phyloP scores from a whole-genome alignment of 2,329 filamentous ascomycete genomes.

The Orbilia ellipsospora region DNA sequence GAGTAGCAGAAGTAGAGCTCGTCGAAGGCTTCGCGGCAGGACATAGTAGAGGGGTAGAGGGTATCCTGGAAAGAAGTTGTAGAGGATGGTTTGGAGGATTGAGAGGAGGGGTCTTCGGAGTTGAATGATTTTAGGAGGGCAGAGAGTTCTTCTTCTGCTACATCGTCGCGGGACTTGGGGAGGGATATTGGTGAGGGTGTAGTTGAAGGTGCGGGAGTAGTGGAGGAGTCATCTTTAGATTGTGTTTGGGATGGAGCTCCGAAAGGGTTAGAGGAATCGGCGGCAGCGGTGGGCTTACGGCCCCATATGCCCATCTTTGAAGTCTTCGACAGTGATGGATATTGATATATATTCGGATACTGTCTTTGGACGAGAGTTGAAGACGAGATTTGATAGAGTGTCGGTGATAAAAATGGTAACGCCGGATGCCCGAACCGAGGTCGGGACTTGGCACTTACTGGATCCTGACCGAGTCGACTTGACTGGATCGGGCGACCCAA shows the following conservation, averaged over 20 bases:
- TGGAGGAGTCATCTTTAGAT: conserved; percentile 12
- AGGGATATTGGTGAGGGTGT: neutral
- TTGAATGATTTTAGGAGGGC: conserved; percentile 56
- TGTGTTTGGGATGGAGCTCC: conserved; percentile 22
- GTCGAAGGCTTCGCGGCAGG: conserved; percentile 90
- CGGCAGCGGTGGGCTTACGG: conserved; percentile 43
- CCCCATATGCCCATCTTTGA: conserved; percentile 43
- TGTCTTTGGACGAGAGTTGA: neutral
- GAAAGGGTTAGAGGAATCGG: conserved; percentile 40
- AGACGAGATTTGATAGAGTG: no score
- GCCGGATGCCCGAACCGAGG: conserved; percentile 5
- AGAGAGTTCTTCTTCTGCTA: conserved; percentile 58
- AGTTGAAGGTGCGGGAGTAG: neutral
- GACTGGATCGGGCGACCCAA: neutral
- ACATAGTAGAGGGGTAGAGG: conserved; percentile 83
- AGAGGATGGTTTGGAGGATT: conserved; percentile 8
- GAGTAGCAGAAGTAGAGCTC: conserved; percentile 93
- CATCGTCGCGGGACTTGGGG: conserved; percentile 56
- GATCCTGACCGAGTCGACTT: neutral
- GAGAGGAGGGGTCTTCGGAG: conserved; percentile 13
- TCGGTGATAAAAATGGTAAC: neutral
- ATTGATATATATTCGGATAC: neutral
- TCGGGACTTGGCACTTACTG: neutral
- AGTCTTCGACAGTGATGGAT: neutral
- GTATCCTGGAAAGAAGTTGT: conserved; percentile 70